These are phyloP conservation scores for Sesbania bispinosa DNA, from an alignment of 306 rosid genomes.

Conservation along the genomic window DNA sequence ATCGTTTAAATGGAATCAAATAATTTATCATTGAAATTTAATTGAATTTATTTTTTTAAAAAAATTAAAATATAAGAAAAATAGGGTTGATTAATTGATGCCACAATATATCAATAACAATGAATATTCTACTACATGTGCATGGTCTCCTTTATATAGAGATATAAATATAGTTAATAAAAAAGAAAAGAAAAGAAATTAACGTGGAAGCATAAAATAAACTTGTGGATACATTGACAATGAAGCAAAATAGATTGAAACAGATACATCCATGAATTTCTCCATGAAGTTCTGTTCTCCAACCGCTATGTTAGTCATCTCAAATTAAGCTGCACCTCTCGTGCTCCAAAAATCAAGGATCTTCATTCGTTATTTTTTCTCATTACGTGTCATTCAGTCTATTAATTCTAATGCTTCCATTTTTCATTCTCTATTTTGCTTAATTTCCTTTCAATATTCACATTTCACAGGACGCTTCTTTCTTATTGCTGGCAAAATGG, in stretches of 20 bases:
- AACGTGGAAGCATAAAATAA: conserved; percentile 23
- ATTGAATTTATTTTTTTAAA: too few relatives aligned
- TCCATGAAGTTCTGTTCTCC: conserved; percentile 35
- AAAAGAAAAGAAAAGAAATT: neutral
- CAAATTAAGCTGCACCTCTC: conserved; percentile 43
- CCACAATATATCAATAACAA: neutral
- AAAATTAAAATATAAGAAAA: neutral
- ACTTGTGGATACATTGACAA: conserved; percentile 26
- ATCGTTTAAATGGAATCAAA: too few relatives aligned
- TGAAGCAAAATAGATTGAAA: conserved; percentile 16
- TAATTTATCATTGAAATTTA: neutral
- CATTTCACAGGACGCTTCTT: conserved; percentile 40
- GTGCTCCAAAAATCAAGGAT: conserved; percentile 59
- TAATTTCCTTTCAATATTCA: conserved; percentile 27
- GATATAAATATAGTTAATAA: neutral
- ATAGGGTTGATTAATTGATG: neutral
- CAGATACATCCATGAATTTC: conserved; percentile 28
- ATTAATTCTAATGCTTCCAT: neutral
- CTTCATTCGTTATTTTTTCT: conserved; percentile 33
- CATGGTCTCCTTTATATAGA: neutral
- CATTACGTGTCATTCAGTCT: conserved; percentile 23
- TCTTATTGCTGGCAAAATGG: conserved; percentile 63
- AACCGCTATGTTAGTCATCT: conserved; percentile 36
- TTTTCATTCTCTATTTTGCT: neutral
- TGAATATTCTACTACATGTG: neutral